phyloP scores from a whole-genome alignment of 164 flowering plant genomes.

The Cinnamomum chago region DNA sequence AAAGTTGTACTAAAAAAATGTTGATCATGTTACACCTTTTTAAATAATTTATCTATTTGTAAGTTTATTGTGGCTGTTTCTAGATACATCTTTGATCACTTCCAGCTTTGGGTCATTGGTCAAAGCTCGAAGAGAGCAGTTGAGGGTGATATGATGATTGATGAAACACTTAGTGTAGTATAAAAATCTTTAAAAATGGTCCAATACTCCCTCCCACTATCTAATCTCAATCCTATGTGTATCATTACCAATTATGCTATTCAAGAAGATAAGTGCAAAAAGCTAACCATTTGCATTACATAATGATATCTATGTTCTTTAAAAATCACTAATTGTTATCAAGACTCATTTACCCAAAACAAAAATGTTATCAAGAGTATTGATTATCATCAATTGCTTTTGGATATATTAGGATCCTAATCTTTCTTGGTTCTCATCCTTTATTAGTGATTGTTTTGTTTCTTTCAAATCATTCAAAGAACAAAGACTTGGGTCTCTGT shows the following conservation, averaged over 20 bases:
- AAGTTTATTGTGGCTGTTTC: background rate
- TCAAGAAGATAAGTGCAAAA: background rate
- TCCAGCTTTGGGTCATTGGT: background rate
- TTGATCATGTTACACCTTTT: background rate
- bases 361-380: background rate
- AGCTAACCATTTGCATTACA: background rate
- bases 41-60: background rate
- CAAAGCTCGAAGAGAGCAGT: background rate
- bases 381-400: too few relatives aligned
- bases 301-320: background rate
- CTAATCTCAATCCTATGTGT: background rate
- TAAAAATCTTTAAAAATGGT: background rate
- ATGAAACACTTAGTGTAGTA: background rate
- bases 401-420: background rate
- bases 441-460: too few relatives aligned
- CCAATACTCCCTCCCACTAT: background rate
- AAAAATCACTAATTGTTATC: background rate
- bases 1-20: background rate
- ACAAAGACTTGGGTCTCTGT: too few relatives aligned
- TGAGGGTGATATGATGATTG: background rate
- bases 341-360: too few relatives aligned
- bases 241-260: background rate
- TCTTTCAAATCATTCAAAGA: too few relatives aligned
- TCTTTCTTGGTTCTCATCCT: background rate
- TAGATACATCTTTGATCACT: background rate